Evolutionary conservation across 805 yeast genomes (phyloP).

Genomic region (Yarrowia hollandica): DNA sequence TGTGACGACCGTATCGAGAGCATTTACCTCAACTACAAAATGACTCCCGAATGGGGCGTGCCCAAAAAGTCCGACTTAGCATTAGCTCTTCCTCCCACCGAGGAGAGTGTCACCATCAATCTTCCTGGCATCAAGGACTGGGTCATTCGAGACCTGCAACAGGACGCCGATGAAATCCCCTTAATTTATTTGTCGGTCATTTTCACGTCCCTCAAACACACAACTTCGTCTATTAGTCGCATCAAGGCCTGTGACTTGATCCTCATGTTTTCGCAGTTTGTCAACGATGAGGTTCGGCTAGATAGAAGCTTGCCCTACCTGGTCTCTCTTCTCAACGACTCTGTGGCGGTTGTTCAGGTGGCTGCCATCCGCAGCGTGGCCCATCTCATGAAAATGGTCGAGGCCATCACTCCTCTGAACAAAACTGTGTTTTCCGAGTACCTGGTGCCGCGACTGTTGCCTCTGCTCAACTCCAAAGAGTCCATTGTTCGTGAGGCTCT

Average conservation of each 20-base stretch:
- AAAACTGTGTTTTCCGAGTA: slow-evolving; percentile 79
- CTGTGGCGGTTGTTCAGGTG: slow-evolving; percentile 62
- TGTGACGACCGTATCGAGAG: slow-evolving; percentile 57
- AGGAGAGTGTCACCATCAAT: slow-evolving; percentile 9
- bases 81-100: background rate
- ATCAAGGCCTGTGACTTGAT: slow-evolving; percentile 74
- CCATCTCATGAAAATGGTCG: slow-evolving; percentile 64
- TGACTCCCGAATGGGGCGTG: slow-evolving; percentile 19
- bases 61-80: slow-evolving; percentile 4
- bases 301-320: slow-evolving; percentile 85
- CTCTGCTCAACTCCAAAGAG: slow-evolving; percentile 45
- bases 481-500: slow-evolving; percentile 60
- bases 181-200: slow-evolving; percentile 51
- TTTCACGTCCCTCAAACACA: slow-evolving; percentile 60
- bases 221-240: slow-evolving; percentile 59
- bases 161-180: background rate
- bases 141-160: slow-evolving; percentile 27
- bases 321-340: slow-evolving; percentile 68
- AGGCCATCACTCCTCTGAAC: slow-evolving; percentile 70
- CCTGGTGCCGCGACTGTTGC: slow-evolving; percentile 65
- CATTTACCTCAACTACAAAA: slow-evolving; percentile 54
- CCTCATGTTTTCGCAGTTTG: slow-evolving; percentile 68
- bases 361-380: slow-evolving; percentile 65
- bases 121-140: slow-evolving; percentile 9
- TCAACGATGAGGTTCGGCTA: slow-evolving; percentile 79